These are phyloP conservation scores for Globisporangium cylindrosporum DNA, from an alignment of 352 stramenopile species.

Conservation along the genomic window DNA sequence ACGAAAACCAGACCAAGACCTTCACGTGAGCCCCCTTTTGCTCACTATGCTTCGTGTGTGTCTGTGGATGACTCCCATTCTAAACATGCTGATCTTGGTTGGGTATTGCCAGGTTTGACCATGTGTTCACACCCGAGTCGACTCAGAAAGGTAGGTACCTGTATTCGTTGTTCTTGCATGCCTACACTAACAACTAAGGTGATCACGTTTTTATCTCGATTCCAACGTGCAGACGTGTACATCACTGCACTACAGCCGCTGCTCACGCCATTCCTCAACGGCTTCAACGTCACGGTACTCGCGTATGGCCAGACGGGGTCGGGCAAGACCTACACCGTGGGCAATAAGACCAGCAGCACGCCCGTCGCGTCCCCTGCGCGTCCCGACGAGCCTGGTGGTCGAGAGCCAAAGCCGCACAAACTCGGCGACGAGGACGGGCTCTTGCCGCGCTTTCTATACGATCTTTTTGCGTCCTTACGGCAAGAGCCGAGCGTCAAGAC, in stretches of 20 bases:
- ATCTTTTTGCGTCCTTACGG: constrained; percentile 40
- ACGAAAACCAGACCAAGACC: too few species aligned
- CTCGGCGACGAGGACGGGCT: constrained; percentile 35
- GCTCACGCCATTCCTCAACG: constrained; percentile 43
- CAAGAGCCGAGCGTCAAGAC: constrained; percentile 36
- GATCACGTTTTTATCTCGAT: neutral
- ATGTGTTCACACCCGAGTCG: constrained; percentile 42
- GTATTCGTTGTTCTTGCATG: neutral
- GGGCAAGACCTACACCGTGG: constrained; percentile 58
- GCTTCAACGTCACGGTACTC: constrained; percentile 62
- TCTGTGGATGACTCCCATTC: too few species aligned
- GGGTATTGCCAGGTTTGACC: constrained; percentile 37
- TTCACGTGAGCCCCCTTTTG: too few species aligned
- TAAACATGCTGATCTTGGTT: neutral
- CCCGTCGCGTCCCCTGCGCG: constrained; percentile 14
- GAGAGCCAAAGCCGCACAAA: neutral
- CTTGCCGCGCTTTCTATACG: constrained; percentile 48
- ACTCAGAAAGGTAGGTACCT: constrained; percentile 35
- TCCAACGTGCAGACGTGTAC: constrained; percentile 30
- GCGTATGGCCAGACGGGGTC: constrained; percentile 59
- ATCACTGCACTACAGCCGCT: constrained; percentile 36
- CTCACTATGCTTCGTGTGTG: too few species aligned
- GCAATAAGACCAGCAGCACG: constrained; percentile 27
- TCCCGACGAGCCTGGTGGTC: neutral
- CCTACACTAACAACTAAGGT: neutral